phyloP scores from a whole-genome alignment of 2,329 filamentous ascomycete genomes.

The Raffaelea deltoideospora region DNA sequence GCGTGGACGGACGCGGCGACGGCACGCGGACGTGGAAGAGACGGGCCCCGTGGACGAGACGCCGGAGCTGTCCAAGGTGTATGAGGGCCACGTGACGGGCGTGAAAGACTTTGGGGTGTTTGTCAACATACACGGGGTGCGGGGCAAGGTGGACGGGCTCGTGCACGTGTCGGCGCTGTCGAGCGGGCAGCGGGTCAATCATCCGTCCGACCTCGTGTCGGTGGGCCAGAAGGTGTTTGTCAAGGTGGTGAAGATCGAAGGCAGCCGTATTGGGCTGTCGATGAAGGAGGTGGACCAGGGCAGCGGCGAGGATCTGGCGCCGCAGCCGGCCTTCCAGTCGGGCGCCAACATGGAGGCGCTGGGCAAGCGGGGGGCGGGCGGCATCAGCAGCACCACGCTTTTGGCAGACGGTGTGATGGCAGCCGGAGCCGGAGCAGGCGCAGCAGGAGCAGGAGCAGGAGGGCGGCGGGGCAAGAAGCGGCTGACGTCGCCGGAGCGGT shows the following conservation, averaged over 20 bases:
- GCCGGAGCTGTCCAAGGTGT: constrained; percentile 73
- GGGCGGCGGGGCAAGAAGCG: constrained; percentile 57
- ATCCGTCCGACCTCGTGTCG: constrained; percentile 76
- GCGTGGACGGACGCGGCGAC: neutral
- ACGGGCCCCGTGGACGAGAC: constrained; percentile 78
- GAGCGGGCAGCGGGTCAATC: constrained; percentile 72
- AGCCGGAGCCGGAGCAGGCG: neutral
- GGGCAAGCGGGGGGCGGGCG: constrained; percentile 46
- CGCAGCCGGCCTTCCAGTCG: constrained; percentile 64
- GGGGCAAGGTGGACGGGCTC: constrained; percentile 78
- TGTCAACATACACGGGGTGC: constrained; percentile 77
- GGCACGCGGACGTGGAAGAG: constrained; percentile 50
- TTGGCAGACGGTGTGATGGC: constrained; percentile 27
- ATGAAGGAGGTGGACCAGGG: constrained; percentile 97
- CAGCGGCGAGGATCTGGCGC: constrained; percentile 69
- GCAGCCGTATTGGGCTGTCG: constrained; percentile 66
- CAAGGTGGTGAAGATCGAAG: constrained; percentile 80
- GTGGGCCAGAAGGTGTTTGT: constrained; percentile 77
- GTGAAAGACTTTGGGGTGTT: constrained; percentile 95
- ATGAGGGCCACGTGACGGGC: constrained; percentile 77
- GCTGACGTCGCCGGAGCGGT: constrained; percentile 90
- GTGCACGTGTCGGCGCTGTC: constrained; percentile 87
- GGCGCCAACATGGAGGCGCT: constrained; percentile 81
- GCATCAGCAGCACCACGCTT: constrained; percentile 16
- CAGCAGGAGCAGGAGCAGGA: constrained; percentile 12